Evolutionary conservation across 2,329 filamentous ascomycete genomes (phyloP).

Genomic region (Fusarium camptoceras): DNA sequence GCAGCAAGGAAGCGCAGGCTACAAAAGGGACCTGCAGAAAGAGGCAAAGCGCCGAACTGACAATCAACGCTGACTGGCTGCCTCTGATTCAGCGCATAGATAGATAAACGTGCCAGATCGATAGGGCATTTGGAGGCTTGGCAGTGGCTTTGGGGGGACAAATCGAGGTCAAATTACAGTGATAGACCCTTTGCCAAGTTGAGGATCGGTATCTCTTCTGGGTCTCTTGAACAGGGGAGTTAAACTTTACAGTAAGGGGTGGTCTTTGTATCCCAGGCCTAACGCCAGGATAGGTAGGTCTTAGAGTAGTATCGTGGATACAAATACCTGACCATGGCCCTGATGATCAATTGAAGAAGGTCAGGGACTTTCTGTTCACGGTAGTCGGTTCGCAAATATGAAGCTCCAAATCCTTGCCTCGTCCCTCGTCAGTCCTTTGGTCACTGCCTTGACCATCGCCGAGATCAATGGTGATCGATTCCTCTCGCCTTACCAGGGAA

Average conservation of each 20-base stretch:
- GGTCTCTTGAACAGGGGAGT: slow-evolving; percentile 18
- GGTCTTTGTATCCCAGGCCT: not conserved
- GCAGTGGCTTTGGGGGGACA: slow-evolving; percentile 9
- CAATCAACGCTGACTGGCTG: slow-evolving; percentile 28
- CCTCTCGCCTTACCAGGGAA: slow-evolving; percentile 69
- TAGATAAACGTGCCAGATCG: slow-evolving; percentile 47
- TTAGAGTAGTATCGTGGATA: slow-evolving; percentile 17
- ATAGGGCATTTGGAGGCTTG: slow-evolving; percentile 41
- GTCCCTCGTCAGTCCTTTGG: slow-evolving; percentile 41
- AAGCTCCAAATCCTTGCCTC: slow-evolving; percentile 48
- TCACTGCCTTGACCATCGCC: slow-evolving; percentile 62
- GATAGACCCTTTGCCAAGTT: slow-evolving; percentile 26
- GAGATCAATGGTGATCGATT: slow-evolving; percentile 75
- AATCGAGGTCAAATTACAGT: slow-evolving; percentile 5
- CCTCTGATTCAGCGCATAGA: slow-evolving; percentile 39
- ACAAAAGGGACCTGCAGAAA: slow-evolving; percentile 45
- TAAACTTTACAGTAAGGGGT: not conserved
- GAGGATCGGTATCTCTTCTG: slow-evolving; percentile 34
- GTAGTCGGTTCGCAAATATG: slow-evolving; percentile 35
- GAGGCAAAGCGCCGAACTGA: slow-evolving; percentile 34
- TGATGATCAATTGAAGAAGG: slow-evolving; percentile 7
- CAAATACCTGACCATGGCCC: slow-evolving; percentile 33
- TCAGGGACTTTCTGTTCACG: slow-evolving; percentile 7
- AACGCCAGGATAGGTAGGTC: slow-evolving; percentile 20
- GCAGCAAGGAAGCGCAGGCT: slow-evolving; percentile 28